Base-by-base conservation (phyloP, 140 eudicot species). In the Anethum foeniculum region DNA sequence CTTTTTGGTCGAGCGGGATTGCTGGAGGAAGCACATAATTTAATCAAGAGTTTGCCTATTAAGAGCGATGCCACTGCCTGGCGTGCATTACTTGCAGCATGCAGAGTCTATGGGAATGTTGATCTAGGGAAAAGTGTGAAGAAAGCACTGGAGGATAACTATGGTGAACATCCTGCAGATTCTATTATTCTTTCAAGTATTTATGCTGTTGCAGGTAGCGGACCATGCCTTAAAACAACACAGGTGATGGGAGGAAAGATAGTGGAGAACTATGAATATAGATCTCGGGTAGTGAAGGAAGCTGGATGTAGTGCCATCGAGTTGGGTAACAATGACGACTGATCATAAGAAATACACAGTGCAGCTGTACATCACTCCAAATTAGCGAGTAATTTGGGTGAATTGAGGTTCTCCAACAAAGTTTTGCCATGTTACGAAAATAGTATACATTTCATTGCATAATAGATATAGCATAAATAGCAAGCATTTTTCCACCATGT, bases 1-100 rank as follows among this genome's bases (percentile, higher is more conserved):
- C 84, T 90, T 77, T 83, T 90, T 86, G 93, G 87, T 47, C 85
- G 93, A 56, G 82, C 87, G 10, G 93, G 95, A 49, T 83, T 90
- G 92, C 80, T 90, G 1, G 88, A 87, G 77, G 90, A 88, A 77
- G 95, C 92, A 4, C 88, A 83, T 43, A 81, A 76, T 23, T 21
- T 76, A 32, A 82, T 85, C 44, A 85, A 79, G 68, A 80, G 79
- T 8, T 79, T 82, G 83, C 88, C 81, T 8, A 67, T 79, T 52
- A 81, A 60, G 83, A 69, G 80, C 12, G 88, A 85, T 19, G 88
- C 81, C 13, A 79, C 86, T 81, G 88, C 85, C 56, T 85, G 85
- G 88, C 88, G 83, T 60, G 81, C 88, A 62, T 73, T 85, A 52
- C 86, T 82, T 79, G 86, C 83, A 80, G 83, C 83, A 7, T 85